Conservation (phyloP, 2,329 filamentous ascomycete species). For the Colletotrichum gloeosporioides region DNA sequence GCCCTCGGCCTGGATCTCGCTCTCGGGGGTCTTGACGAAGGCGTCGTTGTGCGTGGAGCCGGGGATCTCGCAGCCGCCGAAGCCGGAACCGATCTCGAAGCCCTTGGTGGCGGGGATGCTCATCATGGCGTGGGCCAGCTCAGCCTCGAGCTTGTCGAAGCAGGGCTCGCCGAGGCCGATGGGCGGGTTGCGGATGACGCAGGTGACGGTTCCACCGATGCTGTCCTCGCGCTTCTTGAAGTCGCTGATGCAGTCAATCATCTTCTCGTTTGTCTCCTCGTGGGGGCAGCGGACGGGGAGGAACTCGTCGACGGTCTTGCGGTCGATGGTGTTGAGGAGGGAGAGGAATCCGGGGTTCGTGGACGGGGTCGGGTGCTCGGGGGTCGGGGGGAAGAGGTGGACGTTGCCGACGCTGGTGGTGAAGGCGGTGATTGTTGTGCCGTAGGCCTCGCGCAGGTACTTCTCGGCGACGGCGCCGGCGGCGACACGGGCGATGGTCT, state of each 20-base stretch:
- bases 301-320: conserved; percentile 80
- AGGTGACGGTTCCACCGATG: conserved; percentile 94
- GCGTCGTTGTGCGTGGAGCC: conserved; percentile 93
- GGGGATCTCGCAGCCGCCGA: conserved; percentile 82
- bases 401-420: conserved; percentile 83
- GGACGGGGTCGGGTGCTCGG: conserved; percentile 70
- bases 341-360: conserved; percentile 81
- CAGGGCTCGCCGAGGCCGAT: conserved; percentile 89
- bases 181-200: conserved; percentile 86
- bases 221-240: conserved; percentile 83
- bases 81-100: conserved; percentile 94
- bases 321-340: conserved; percentile 74
- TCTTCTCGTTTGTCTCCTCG: conserved; percentile 64
- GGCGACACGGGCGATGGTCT: conserved; percentile 93
- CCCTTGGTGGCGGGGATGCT: conserved; percentile 94
- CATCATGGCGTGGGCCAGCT: conserved; percentile 91
- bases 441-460: conserved; percentile 80
- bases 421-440: conserved; percentile 90
- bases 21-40: conserved; percentile 67
- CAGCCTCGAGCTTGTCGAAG: conserved; percentile 95
- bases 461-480: conserved; percentile 94
- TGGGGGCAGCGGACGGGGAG: conserved; percentile 90
- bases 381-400: conserved; percentile 76
- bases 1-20: conserved; percentile 35
- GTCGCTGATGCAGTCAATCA: conserved; percentile 80